Percentiles rank a stretch among this genome's conserved stretches.
phyloP scores from a whole-genome alignment of 352 stramenopile species.

The Globisporangium recalcitrans region DNA sequence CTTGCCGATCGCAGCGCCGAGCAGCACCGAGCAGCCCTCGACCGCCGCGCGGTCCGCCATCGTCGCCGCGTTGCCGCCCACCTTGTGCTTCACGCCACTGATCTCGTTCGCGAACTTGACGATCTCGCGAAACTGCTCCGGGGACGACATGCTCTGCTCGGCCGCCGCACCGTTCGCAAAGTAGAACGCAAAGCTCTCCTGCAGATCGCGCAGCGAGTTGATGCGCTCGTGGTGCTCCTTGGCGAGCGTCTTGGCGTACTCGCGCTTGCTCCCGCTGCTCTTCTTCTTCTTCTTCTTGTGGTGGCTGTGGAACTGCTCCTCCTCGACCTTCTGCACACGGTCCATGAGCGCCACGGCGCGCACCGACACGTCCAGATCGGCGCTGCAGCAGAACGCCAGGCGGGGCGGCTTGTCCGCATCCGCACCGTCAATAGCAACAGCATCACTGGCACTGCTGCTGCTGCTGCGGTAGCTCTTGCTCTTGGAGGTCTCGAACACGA shows the following conservation, averaged over 20 bases:
- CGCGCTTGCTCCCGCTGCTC: constrained; percentile 16
- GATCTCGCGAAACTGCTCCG: constrained; percentile 68
- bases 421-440: background rate
- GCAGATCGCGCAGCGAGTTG: constrained; percentile 44
- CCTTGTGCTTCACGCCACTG: constrained; percentile 49
- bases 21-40: constrained; percentile 63
- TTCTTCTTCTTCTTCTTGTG: constrained; percentile 38
- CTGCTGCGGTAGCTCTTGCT: constrained; percentile 17
- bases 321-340: constrained; percentile 41
- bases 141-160: constrained; percentile 79
- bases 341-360: constrained; percentile 71
- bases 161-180: constrained; percentile 73
- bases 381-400: constrained; percentile 79
- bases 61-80: constrained; percentile 74
- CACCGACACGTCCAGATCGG: constrained; percentile 75
- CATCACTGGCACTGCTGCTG: constrained; percentile 7
- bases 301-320: constrained; percentile 32
- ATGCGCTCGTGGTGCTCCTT: constrained; percentile 74
- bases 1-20: constrained; percentile 72
- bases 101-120: constrained; percentile 62
- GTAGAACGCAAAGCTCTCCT: constrained; percentile 83
- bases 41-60: constrained; percentile 71
- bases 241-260: constrained; percentile 20
- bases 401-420: constrained; percentile 23
- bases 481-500: constrained; percentile 49